Base-by-base conservation (phyloP, 2,329 filamentous ascomycete species). In the Aspergillus ochraceoroseus region DNA sequence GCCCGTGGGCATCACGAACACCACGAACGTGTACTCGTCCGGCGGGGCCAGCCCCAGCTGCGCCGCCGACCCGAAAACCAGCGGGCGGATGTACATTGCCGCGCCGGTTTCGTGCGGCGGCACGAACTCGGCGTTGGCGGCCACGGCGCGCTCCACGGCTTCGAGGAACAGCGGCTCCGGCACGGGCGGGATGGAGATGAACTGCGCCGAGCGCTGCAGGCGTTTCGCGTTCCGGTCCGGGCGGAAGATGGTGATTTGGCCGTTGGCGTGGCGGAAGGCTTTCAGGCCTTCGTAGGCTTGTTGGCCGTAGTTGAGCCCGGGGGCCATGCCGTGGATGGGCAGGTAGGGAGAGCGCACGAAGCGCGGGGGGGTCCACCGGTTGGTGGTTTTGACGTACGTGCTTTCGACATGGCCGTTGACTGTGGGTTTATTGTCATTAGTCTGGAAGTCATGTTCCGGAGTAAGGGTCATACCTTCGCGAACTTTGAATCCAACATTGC, bases 211-310 rank as follows among this genome's bases (percentile, higher is more conserved):
- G 71, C 88, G 81, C 62, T 87, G 84, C 74, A 96, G 79, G 44
- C 90, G 86, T 28, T 70, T 67, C 25, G 89, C 92, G 64, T 96
- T 96, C 61, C 83, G 80, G 58, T 82, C 76, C 0, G 90, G 86
- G 3, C 90, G 84, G 79, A 96, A 96, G 64, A 96, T 79, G 62
- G 81, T 79, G 69, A 96, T 89, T 44, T 70, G 67, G 44, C 73
- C 62, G 63, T 84, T 79, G 43, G 76, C 71, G 40, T 64, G 61
- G 48, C 90, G 87, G 76, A 95, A 95, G 40, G 90, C 89, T 68
- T 96, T 96, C 63, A 96, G 80, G n/a, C 92, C 92, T 65, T 98
- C 92, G 73, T 94, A 98, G 57, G 87, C 90, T 71, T 96, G 92
- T 63, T 95, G 88, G 43, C 90, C 88, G 66, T 98, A 98, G 75